Percentiles rank a stretch among this genome's conserved stretches.
These are phyloP conservation scores for Pelargonium citronellum DNA, from an alignment of 441 rosid genomes.

Conservation along the genomic window DNA sequence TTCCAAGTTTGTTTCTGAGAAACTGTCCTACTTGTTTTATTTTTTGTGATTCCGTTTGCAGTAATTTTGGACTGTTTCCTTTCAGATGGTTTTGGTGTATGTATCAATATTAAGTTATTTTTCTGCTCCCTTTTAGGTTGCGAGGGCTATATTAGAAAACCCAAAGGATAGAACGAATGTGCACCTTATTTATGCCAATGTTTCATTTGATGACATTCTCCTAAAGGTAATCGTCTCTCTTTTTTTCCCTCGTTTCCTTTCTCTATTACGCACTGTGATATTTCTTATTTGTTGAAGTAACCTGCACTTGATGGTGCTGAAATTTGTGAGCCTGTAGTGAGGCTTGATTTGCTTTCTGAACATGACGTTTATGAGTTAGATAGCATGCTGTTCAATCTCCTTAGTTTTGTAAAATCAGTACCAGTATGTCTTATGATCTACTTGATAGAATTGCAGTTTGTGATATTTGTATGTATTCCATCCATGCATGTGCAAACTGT, in stretches of 20 bases:
- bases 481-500: no score
- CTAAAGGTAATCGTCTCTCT: constrained; percentile 13
- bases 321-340: no score
- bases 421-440: no score
- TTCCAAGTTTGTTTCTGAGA: constrained; percentile 18
- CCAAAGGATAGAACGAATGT: constrained; percentile 18
- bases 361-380: no score
- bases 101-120: not conserved
- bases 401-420: no score
- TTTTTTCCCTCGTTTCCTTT: not conserved
- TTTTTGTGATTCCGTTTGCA: not conserved
- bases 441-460: no score
- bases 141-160: constrained; percentile 21
- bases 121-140: constrained; percentile 8
- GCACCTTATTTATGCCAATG: constrained; percentile 20
- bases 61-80: not conserved
- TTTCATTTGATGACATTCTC: constrained; percentile 17
- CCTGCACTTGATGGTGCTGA: no score
- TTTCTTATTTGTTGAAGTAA: no score
- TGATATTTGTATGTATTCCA: no score
- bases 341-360: no score
- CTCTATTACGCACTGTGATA: not conserved
- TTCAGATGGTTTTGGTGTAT: not conserved
- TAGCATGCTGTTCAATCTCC: no score
- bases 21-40: not conserved